Conservation (phyloP, 352 stramenopile genomes). For the Pythium scleroteichum region DNA sequence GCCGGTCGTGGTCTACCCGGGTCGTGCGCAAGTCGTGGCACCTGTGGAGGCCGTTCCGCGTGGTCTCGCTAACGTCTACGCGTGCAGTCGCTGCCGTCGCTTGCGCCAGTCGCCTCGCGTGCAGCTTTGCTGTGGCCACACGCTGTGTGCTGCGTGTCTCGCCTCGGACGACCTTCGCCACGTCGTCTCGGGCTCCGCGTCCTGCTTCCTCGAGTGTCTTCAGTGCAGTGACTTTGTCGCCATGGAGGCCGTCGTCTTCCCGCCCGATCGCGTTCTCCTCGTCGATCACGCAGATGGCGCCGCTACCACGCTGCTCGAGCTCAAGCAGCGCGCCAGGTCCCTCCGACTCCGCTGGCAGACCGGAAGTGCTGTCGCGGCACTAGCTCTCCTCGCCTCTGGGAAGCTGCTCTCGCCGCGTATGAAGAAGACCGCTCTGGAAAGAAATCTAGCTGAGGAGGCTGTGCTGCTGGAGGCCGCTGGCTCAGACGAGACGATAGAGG, state of each 20-base stretch:
- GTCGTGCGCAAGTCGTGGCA: not conserved
- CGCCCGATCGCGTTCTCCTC: slow-evolving; percentile 48
- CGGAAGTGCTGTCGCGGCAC: slow-evolving; percentile 40
- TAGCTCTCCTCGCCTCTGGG: slow-evolving; percentile 43
- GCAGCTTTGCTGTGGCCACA: slow-evolving; percentile 66
- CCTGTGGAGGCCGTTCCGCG: slow-evolving; percentile 4
- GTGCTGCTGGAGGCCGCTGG: not conserved
- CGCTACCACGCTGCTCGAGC: slow-evolving; percentile 35
- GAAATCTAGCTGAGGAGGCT: no score
- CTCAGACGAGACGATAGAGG: slow-evolving; percentile 10
- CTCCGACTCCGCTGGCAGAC: slow-evolving; percentile 34
- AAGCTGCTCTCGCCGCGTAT: slow-evolving; percentile 1
- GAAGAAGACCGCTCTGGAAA: not conserved
- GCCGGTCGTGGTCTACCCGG: slow-evolving; percentile 1
- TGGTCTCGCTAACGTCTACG: slow-evolving; percentile 46
- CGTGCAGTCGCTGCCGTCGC: slow-evolving; percentile 56
- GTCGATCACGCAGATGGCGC: slow-evolving; percentile 34
- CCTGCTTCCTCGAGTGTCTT: slow-evolving; percentile 54
- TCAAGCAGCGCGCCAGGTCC: slow-evolving; percentile 13
- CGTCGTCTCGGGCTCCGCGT: slow-evolving; percentile 28
- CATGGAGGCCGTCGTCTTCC: slow-evolving; percentile 60
- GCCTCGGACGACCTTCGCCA: slow-evolving; percentile 46
- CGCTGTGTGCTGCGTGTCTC: slow-evolving; percentile 58
- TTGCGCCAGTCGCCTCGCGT: slow-evolving; percentile 58
- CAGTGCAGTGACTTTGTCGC: slow-evolving; percentile 53